phyloP scores from a whole-genome alignment of 108 stramenopile species.

The Bacterosira constricta region DNA sequence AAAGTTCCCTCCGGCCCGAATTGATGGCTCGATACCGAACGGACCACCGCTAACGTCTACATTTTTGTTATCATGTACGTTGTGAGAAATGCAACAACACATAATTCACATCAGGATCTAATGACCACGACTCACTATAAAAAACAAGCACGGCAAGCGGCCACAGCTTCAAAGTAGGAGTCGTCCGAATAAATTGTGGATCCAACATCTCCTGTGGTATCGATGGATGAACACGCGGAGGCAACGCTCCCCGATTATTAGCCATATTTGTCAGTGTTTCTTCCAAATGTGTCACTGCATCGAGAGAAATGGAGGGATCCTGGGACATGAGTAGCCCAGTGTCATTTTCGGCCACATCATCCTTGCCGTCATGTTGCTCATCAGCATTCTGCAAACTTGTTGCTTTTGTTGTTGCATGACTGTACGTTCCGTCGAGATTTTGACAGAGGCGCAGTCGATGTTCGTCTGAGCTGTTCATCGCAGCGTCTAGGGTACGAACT shows the following conservation, averaged over 20 bases:
- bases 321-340: conserved; percentile 1
- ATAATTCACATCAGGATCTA: neutral
- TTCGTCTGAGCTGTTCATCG: conserved; percentile 6
- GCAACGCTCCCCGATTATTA: conserved; percentile 20
- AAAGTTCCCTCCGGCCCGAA: conserved; percentile 85
- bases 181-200: conserved; percentile 31
- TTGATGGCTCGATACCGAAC: conserved; percentile 91
- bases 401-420: conserved; percentile 23
- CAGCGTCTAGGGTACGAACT: conserved; percentile 15
- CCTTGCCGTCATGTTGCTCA: neutral
- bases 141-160: conserved; percentile 89
- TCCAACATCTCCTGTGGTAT: conserved; percentile 37
- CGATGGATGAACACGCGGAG: conserved; percentile 21
- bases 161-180: conserved; percentile 43
- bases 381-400: neutral
- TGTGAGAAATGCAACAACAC: neutral
- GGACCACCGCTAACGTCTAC: conserved; percentile 70
- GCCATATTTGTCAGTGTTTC: conserved; percentile 19
- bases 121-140: conserved; percentile 68
- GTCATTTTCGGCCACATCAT: neutral
- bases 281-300: conserved; percentile 8
- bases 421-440: conserved; percentile 48
- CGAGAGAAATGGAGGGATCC: conserved; percentile 14
- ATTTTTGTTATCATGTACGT: neutral
- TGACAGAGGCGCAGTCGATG: conserved; percentile 44